Evolutionary conservation across 257 asterid genomes (phyloP).

Genomic region (Nyctanthes arbortristis): DNA sequence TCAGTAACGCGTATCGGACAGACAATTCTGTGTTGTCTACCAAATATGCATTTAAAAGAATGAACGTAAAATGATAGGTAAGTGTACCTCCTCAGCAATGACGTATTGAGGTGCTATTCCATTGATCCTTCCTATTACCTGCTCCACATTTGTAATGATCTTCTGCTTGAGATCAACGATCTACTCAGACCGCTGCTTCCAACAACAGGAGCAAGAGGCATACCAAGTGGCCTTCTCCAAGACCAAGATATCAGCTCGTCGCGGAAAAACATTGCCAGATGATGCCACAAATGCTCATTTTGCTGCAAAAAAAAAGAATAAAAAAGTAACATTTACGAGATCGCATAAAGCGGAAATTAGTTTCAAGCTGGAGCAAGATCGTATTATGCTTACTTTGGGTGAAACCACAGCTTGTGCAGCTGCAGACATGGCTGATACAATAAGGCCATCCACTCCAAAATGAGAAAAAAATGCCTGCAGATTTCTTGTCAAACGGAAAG

Average conservation of each 20-base stretch:
- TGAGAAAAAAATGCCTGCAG: constrained; percentile 95
- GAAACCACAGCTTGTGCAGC: constrained; percentile 98
- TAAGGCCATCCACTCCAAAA: constrained; percentile 95
- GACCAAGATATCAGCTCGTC: constrained; percentile 99
- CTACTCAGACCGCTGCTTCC: constrained; percentile 67
- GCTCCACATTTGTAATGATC: constrained; percentile 72
- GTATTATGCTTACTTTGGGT: constrained; percentile 66
- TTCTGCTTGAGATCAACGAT: constrained; percentile 83
- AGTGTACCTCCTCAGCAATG: constrained; percentile 88
- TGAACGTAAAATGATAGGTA: background rate
- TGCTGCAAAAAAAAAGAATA: constrained; percentile 56
- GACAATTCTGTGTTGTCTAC: background rate
- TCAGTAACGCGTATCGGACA: background rate
- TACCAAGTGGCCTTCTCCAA: constrained; percentile 92
- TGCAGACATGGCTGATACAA: constrained; percentile 93
- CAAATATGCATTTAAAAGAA: too few relatives aligned
- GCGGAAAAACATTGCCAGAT: constrained; percentile 95
- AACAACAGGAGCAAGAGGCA: constrained; percentile 67
- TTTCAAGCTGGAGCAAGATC: constrained; percentile 5
- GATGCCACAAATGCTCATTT: constrained; percentile 94
- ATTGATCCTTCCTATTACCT: constrained; percentile 73
- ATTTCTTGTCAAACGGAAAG: constrained; percentile 94
- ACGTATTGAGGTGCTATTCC: constrained; percentile 84
- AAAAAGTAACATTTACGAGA: constrained; percentile 16
- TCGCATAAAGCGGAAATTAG: background rate